Evolutionary conservation across 2,329 filamentous ascomycete species (phyloP).

Genomic region (Chrysoporthe cubensis): DNA sequence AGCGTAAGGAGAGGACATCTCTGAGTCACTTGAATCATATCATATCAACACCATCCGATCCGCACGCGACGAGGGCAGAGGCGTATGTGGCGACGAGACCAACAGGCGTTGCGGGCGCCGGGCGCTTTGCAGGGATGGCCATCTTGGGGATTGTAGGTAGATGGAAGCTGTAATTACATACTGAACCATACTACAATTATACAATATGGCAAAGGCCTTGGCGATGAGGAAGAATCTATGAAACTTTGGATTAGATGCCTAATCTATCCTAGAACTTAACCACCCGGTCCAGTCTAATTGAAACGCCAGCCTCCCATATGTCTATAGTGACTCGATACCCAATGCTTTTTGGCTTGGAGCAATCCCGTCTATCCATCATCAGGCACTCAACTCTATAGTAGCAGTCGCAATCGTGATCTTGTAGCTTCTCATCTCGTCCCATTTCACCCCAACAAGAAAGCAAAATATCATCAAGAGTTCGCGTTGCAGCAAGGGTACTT

Average conservation of each 20-base stretch:
- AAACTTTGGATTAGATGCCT: background rate
- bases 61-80: too few species aligned
- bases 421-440: conserved; percentile 6
- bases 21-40: too few species aligned
- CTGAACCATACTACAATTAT: background rate
- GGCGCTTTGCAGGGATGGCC: too few species aligned
- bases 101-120: too few species aligned
- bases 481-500: conserved; percentile 20
- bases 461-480: conserved; percentile 2
- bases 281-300: background rate
- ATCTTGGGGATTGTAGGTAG: too few species aligned
- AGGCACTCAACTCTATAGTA: conserved; percentile 3
- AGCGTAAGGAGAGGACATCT: too few species aligned
- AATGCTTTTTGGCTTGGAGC: background rate
- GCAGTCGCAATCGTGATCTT: conserved; percentile 10
- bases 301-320: conserved; percentile 38
- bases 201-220: background rate
- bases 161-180: background rate
- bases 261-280: background rate
- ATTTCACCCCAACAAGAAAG: background rate
- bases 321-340: background rate
- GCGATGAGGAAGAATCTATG: background rate
- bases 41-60: too few species aligned
- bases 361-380: conserved; percentile 1
- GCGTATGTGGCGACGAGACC: too few species aligned